Base-by-base conservation (phyloP, 192 early-diverging fungal species). In the Neocallimastix lanati region DNA sequence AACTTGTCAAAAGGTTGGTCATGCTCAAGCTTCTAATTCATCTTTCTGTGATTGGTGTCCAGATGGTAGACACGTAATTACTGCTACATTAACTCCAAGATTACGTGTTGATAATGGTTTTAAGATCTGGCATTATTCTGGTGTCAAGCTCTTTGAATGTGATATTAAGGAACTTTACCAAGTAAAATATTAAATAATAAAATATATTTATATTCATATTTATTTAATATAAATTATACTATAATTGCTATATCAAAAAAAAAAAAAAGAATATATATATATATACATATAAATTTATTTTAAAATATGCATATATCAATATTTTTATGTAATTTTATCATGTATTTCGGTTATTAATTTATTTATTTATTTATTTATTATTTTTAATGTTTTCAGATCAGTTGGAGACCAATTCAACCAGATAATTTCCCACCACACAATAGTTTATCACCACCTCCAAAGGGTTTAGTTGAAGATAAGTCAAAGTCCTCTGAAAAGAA, bases 71-170 rank as follows among this genome's bases (percentile, higher is more conserved):
- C 93, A 96, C 84, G 87, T 99, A 81, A 86, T 99, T 89, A 95
- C 96, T n/a, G 91, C 96, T 37, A 99, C 93, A 6, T 86, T 98
- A 58, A 97, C 96, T 80, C 92, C 92, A 30, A 92, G 96, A 77
- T 86, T 99, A 82, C 93, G 96, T 81, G 98, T 99, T 36, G 98
- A 99, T 85, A 99, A 99, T 81, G 96, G 96, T 15, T 94, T 95
- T 83, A 94, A 93, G 77, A 89, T 99, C 80, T 99, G 95, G 95
- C 98, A 99, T 84, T 94, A 96, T 84, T 90, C 92, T 4, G 96
- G 96, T 28, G 88, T 90, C 0, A 84, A 97, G 78, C 90, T 96
- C 76, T 90, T 94, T 81, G 80, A 87, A 82, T 84, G 92, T 29
- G 88, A 92, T 77, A 86, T 92, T 29, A 91, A 95, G 78, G 98